A percentile compares a stretch with the other conserved stretches of the same genome.
These are phyloP conservation scores for Pseudogymnoascus sp. DNA, from an alignment of 2,329 filamentous ascomycete genomes.

Conservation along the genomic window DNA sequence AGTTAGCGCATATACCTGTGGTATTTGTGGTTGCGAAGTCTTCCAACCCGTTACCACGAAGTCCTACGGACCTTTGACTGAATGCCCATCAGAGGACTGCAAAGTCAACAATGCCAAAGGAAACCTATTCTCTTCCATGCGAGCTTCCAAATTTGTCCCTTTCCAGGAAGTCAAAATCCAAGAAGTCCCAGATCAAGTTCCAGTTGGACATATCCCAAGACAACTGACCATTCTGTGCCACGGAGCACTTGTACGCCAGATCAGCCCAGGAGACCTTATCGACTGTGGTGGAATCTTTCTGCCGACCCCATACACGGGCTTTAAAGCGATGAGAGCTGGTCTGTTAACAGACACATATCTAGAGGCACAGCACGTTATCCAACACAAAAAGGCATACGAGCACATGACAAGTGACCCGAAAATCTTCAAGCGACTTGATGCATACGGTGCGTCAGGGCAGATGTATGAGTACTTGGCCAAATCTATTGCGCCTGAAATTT, in stretches of 20 bases:
- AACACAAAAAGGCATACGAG: slow-evolving; percentile 98
- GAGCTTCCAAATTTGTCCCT: slow-evolving; percentile 90
- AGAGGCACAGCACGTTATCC: slow-evolving; percentile 84
- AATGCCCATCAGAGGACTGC: slow-evolving; percentile 88
- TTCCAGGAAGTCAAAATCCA: slow-evolving; percentile 99
- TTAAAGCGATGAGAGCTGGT: slow-evolving; percentile 91
- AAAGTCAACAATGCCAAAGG: slow-evolving; percentile 84
- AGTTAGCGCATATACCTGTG: slow-evolving; percentile 96
- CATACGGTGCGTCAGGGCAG: slow-evolving; percentile 75
- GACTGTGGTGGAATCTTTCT: slow-evolving; percentile 94
- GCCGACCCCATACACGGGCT: slow-evolving; percentile 96
- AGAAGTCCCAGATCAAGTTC: slow-evolving; percentile 98
- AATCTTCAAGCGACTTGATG: slow-evolving; percentile 74
- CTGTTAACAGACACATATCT: slow-evolving; percentile 96
- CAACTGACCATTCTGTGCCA: slow-evolving; percentile 85
- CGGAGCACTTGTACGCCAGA: slow-evolving; percentile 72
- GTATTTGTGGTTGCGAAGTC: slow-evolving; percentile 91
- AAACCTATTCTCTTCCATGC: slow-evolving; percentile 86
- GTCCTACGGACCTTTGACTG: slow-evolving; percentile 76
- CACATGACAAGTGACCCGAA: slow-evolving; percentile 76
- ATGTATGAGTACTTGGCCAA: slow-evolving; percentile 93
- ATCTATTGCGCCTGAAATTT: slow-evolving; percentile 96
- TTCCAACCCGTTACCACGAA: slow-evolving; percentile 93
- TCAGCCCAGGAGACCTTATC: slow-evolving; percentile 90
- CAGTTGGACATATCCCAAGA: slow-evolving; percentile 92